Evolutionary conservation across 1,284 basidiomycete genomes (phyloP), one percentile per base, ranked within the genome.

Genomic region (Moesziomyces globuligerus): DNA sequence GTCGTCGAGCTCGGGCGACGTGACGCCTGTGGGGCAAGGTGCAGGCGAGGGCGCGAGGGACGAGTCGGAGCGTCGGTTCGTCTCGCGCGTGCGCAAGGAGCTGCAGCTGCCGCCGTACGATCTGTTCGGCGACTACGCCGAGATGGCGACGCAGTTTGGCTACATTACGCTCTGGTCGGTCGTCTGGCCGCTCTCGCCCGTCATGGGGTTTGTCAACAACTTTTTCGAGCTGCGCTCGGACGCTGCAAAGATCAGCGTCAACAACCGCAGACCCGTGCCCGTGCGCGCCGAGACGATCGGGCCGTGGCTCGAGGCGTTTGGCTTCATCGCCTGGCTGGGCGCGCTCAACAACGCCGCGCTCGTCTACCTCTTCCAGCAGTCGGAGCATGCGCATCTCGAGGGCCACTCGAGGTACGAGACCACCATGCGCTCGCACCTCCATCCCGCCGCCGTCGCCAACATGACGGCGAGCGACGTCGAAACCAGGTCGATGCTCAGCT

Each of bases 211-310:
- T 25, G 65, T 83, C 48, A 94, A 96, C 85, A 95, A 96, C 83
- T 88, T 93, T 83, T 85, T 98, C 72, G 96, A 98, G 84, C 84
- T 94, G 8, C 89, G 94, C 25, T 91, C 90, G 1, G 96, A 98
- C 82, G 94, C 95, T 2, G 90, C 95, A 86, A 98, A 98, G 85
- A 91, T 98, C 80, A 89, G 90, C 7, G 88, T 90, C 15, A 94
- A 96, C 79, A 87, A 89, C 48, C 88, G 93, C 11, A 87, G 93
- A 18, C 93, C 95, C 1, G 87, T 96, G 36, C 94, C 95, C 0
- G 84, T 86, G 15, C 89, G 94, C 9, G 90, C 90, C 11, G 94
- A 96, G 79, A 91, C 90, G 5, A 93, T 98, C 71, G 95, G 95
- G 0, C 90, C 93, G 0, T 98, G 95, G 95, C 87, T 98, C 38